Evolutionary conservation across 257 asterid genomes (phyloP).

Genomic region (Voacanga thouarsii): DNA sequence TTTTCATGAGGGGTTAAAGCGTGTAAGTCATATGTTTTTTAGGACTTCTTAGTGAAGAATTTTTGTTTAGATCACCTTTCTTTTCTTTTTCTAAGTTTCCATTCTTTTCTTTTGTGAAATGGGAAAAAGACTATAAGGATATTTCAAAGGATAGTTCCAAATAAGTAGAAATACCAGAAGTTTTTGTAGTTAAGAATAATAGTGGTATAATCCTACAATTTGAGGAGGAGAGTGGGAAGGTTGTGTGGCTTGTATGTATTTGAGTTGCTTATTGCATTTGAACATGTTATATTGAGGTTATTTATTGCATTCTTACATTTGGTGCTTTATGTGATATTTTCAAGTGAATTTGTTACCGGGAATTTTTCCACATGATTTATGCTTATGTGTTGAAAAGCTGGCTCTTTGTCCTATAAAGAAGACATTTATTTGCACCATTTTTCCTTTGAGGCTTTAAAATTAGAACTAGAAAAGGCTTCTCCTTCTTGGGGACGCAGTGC

Average conservation of each 20-base stretch:
- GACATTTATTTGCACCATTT: slow-evolving; percentile 13
- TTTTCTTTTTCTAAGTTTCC: slow-evolving; percentile 6
- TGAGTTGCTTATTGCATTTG: background rate
- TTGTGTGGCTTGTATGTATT: background rate
- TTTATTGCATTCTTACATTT: too few relatives aligned
- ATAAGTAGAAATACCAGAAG: background rate
- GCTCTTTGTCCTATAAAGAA: background rate
- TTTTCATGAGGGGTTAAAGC: slow-evolving; percentile 92
- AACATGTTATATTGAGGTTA: background rate
- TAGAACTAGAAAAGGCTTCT: slow-evolving; percentile 95
- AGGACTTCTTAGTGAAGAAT: background rate
- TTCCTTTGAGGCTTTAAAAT: slow-evolving; percentile 69
- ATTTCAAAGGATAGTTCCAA: background rate
- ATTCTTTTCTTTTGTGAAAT: too few relatives aligned
- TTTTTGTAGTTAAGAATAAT: background rate
- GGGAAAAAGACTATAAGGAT: background rate
- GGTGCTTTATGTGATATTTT: too few relatives aligned
- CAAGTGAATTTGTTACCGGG: too few relatives aligned
- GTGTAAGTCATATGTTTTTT: slow-evolving; percentile 53
- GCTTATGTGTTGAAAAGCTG: too few relatives aligned
- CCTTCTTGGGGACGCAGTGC: slow-evolving; percentile 98
- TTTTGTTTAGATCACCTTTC: background rate
- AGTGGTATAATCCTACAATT: background rate
- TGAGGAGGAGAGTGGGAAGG: background rate
- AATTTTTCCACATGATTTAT: too few relatives aligned